These are phyloP conservation scores for Eutreptiella sp. DNA, from an alignment of 208 protist genomes.

Conservation along the genomic window DNA sequence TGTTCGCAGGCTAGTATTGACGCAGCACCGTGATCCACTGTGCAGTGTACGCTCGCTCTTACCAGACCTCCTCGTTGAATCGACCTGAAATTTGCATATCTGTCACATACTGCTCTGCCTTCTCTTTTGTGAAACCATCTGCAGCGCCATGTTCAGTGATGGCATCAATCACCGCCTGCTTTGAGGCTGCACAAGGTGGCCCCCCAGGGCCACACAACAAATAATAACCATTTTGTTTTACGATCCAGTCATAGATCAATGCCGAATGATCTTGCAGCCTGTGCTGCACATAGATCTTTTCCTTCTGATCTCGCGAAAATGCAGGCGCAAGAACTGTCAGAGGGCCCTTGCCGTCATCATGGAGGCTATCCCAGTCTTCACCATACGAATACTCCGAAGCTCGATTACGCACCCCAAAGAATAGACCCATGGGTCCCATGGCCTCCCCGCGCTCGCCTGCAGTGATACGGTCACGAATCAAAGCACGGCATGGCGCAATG, in stretches of 20 bases:
- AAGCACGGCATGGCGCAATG: constrained; percentile 2
- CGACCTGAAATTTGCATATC: constrained; percentile 19
- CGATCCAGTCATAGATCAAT: constrained; percentile 7
- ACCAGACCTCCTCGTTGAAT: constrained; percentile 28
- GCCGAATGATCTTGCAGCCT: constrained; percentile 2
- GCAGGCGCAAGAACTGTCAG: background rate
- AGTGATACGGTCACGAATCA: constrained; percentile 4
- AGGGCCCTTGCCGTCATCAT: constrained; percentile 9
- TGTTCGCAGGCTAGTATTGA: too few relatives aligned
- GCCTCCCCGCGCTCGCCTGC: background rate
- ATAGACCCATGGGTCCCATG: constrained; percentile 10
- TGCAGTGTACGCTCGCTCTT: background rate
- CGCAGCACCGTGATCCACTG: too few relatives aligned
- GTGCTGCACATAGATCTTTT: constrained; percentile 20
- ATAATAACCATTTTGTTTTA: constrained; percentile 26
- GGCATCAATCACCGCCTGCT: constrained; percentile 10
- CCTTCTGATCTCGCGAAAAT: constrained; percentile 27
- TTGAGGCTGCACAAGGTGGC: background rate
- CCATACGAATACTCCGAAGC: constrained; percentile 19
- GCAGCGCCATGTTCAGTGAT: constrained; percentile 7
- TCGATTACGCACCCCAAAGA: constrained; percentile 7
- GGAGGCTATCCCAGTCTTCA: constrained; percentile 14
- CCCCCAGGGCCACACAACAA: constrained; percentile 19
- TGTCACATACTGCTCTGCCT: constrained; percentile 7
- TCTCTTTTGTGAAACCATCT: background rate